These are phyloP conservation scores for Ammopiptanthus mongolicus DNA, from an alignment of 306 rosid genomes.

Conservation along the genomic window DNA sequence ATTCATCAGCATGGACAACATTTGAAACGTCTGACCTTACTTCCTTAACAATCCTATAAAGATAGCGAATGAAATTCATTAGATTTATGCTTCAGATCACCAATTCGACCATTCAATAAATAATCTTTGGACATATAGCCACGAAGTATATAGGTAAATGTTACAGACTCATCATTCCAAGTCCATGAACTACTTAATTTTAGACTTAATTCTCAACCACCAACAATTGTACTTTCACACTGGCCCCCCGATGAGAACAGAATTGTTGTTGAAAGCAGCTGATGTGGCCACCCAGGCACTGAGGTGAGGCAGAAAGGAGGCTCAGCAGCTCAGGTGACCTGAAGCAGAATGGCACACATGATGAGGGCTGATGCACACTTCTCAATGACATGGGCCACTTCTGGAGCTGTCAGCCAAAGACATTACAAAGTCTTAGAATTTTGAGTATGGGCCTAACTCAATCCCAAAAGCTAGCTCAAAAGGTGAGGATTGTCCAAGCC, in stretches of 20 bases:
- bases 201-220: neutral
- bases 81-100: constrained; percentile 11
- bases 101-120: neutral
- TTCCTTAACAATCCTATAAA: constrained; percentile 64
- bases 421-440: neutral
- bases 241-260: neutral
- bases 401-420: neutral
- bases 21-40: constrained; percentile 65
- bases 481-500: too few species aligned
- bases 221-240: neutral
- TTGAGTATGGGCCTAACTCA: too few species aligned
- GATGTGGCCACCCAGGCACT: neutral
- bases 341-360: neutral
- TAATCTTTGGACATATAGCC: neutral
- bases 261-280: neutral
- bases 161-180: neutral
- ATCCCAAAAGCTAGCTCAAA: too few species aligned
- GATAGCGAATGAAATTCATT: constrained; percentile 2
- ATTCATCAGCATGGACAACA: constrained; percentile 78
- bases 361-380: neutral
- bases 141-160: neutral
- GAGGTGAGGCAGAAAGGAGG: neutral
- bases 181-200: neutral
- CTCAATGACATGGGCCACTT: neutral
- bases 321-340: neutral